Percentiles rank a stretch among this genome's conserved stretches.
Conservation (phyloP, 2,329 filamentous ascomycete genomes). For the Cytospora piceae region DNA sequence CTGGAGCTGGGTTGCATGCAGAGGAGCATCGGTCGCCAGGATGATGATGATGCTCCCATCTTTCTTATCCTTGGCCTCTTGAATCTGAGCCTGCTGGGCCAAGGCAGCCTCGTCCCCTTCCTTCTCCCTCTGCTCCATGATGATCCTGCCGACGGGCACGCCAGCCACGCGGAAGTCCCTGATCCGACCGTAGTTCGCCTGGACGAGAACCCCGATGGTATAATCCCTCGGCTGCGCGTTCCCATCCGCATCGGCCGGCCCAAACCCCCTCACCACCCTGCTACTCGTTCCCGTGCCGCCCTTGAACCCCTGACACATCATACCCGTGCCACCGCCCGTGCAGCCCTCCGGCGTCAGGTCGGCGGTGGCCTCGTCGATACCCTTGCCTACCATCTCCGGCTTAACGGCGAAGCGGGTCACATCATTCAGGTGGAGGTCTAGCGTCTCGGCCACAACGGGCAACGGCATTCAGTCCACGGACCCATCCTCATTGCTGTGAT, state of each 20-base stretch:
- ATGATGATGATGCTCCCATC: slow-evolving; percentile 66
- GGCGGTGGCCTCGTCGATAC: slow-evolving; percentile 54
- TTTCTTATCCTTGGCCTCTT: slow-evolving; percentile 52
- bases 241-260: slow-evolving; percentile 37
- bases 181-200: slow-evolving; percentile 66
- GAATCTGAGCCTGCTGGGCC: slow-evolving; percentile 37
- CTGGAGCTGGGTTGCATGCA: slow-evolving; percentile 43
- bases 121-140: slow-evolving; percentile 48
- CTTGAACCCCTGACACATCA: slow-evolving; percentile 69
- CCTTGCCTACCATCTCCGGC: slow-evolving; percentile 55
- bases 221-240: slow-evolving; percentile 45
- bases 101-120: slow-evolving; percentile 31
- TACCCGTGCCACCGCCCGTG: slow-evolving; percentile 68
- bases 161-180: slow-evolving; percentile 62
- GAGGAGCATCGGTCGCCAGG: slow-evolving; percentile 52
- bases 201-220: slow-evolving; percentile 64
- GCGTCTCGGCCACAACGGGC: slow-evolving; percentile 66
- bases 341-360: slow-evolving; percentile 63
- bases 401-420: slow-evolving; percentile 58
- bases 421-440: slow-evolving; percentile 65
- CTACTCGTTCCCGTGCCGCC: slow-evolving; percentile 68
- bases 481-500: slow-evolving; percentile 47
- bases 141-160: slow-evolving; percentile 63
- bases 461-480: slow-evolving; percentile 57
- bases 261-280: slow-evolving; percentile 55